A percentile compares a stretch with the other conserved stretches of the same genome.
Conservation (phyloP, 306 rosid species). For the Medicago truncatula region MtrunA17r5.0-ANR NC_053049.1:29771001-29771500, state of each 20-base stretch:
- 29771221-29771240: conserved; percentile 8
- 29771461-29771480: neutral
- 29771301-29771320: conserved; percentile 83
- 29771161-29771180: neutral
- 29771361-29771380: conserved; percentile 93
- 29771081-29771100: conserved; percentile 1
- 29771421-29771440: conserved; percentile 7
- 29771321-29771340: conserved; percentile 89
- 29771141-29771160: neutral
- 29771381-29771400: conserved; percentile 39
- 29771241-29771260: conserved; percentile 6
- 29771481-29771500: neutral
- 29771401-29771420: conserved; percentile 29
- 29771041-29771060: neutral
- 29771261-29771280: conserved; percentile 95
- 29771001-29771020: neutral
- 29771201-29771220: conserved; percentile 2
- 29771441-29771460: neutral
- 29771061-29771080: neutral
- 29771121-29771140: conserved; percentile 1
- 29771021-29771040: neutral
- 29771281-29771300: conserved; percentile 95
- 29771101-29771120: conserved; percentile 27
- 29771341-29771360: conserved; percentile 93
- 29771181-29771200: conserved; percentile 7